phyloP scores from a whole-genome alignment of 352 stramenopile genomes.

The Phytophthora sansomeana region DNA sequence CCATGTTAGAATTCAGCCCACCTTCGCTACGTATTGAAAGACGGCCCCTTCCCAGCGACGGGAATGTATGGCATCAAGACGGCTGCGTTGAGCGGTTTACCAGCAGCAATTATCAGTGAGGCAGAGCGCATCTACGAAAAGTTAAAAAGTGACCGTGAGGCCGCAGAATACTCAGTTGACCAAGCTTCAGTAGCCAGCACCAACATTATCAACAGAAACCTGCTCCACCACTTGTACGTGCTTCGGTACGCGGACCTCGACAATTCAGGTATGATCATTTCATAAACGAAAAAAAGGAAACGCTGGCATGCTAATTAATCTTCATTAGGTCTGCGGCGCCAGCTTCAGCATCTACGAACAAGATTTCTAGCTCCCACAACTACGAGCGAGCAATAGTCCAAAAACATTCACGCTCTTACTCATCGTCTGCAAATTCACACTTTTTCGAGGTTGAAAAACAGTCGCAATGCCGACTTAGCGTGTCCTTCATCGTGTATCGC shows the following conservation, averaged over 20 bases:
- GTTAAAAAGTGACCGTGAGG: slow-evolving; percentile 33
- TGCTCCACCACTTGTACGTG: slow-evolving; percentile 82
- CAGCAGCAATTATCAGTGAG: slow-evolving; percentile 63
- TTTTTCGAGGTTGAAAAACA: slow-evolving; percentile 48
- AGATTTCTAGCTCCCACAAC: slow-evolving; percentile 48
- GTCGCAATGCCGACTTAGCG: slow-evolving; percentile 60
- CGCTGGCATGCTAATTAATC: slow-evolving; percentile 3
- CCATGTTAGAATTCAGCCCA: slow-evolving; percentile 52
- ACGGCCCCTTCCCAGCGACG: slow-evolving; percentile 62
- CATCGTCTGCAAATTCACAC: slow-evolving; percentile 39
- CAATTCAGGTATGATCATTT: slow-evolving; percentile 45
- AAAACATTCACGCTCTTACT: slow-evolving; percentile 11
- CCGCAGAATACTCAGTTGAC: slow-evolving; percentile 14
- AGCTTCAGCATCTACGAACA: slow-evolving; percentile 75
- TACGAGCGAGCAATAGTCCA: slow-evolving; percentile 17
- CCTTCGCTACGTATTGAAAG: slow-evolving; percentile 73
- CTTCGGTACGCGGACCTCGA: slow-evolving; percentile 71
- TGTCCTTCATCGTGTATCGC: slow-evolving; percentile 61
- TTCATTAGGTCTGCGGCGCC: slow-evolving; percentile 54
- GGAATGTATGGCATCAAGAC: slow-evolving; percentile 89
- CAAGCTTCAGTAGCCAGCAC: slow-evolving; percentile 14
- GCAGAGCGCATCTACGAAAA: slow-evolving; percentile 58
- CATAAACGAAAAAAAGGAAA: not conserved
- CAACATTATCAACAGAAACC: slow-evolving; percentile 48
- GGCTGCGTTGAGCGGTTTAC: slow-evolving; percentile 77